These are phyloP conservation scores for Trypanosoma cruzi DNA, from an alignment of 208 protist genomes.

Conservation along the genomic window DNA sequence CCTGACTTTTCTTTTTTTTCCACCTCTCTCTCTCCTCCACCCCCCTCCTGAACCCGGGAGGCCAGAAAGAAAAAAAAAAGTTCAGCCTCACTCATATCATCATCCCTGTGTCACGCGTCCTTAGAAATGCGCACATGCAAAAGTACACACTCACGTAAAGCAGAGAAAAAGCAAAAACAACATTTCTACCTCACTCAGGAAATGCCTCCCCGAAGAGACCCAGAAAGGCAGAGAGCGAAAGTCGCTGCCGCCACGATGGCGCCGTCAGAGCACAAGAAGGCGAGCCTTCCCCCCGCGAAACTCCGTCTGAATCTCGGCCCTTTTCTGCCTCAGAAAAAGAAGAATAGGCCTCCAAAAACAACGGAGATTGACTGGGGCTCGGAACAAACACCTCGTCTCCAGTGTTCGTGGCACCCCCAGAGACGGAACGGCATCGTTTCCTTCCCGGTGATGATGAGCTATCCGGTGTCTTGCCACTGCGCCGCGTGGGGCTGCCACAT, in stretches of 20 bases:
- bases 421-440: constrained; percentile 9
- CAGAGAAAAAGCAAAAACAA: neutral
- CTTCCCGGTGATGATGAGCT: neutral
- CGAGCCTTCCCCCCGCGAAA: constrained; percentile 11
- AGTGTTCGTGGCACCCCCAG: neutral
- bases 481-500: neutral
- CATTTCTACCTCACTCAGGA: constrained; percentile 1
- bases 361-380: constrained; percentile 60
- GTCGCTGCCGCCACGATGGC: constrained; percentile 17
- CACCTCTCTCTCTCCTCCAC: too few relatives aligned
- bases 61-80: neutral
- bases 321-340: constrained; percentile 19
- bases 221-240: constrained; percentile 15
- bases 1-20: neutral
- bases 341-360: constrained; percentile 66
- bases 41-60: too few relatives aligned
- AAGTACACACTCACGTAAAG: neutral
- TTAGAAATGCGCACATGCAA: neutral
- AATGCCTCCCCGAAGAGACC: constrained; percentile 1
- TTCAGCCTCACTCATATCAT: neutral
- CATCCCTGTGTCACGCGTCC: neutral
- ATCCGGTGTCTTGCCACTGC: neutral
- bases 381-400: constrained; percentile 50
- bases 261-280: constrained; percentile 5
- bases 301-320: constrained; percentile 1